These are phyloP conservation scores for Ceratocystis cubensis DNA, from an alignment of 2,329 filamentous ascomycete genomes.

Conservation along the genomic window DNA sequence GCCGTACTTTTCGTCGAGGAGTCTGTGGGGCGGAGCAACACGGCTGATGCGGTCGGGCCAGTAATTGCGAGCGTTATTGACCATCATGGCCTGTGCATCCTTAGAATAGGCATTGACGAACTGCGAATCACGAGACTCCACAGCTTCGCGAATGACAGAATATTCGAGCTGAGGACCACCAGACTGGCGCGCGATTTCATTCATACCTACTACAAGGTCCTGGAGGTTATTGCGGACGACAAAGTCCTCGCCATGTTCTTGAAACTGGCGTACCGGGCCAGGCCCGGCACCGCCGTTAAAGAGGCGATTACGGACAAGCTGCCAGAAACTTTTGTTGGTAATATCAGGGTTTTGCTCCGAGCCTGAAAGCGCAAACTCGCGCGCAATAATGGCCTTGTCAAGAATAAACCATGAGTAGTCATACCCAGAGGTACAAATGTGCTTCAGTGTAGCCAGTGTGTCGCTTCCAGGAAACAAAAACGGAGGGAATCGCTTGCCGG, in stretches of 20 bases:
- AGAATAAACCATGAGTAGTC: constrained; percentile 54
- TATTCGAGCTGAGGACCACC: constrained; percentile 38
- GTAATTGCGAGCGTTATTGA: constrained; percentile 44
- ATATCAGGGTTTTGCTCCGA: constrained; percentile 53
- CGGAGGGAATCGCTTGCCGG: constrained; percentile 44
- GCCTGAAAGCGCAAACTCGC: constrained; percentile 49
- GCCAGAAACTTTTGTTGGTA: constrained; percentile 44
- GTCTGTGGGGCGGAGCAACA: constrained; percentile 40
- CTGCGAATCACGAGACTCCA: constrained; percentile 44
- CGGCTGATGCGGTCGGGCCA: constrained; percentile 41
- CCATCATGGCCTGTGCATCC: constrained; percentile 50
- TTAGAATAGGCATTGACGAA: constrained; percentile 45
- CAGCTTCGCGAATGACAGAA: constrained; percentile 33
- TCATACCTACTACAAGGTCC: constrained; percentile 47
- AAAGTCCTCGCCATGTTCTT: constrained; percentile 47
- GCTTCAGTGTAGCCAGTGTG: constrained; percentile 44
- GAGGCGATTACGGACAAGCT: constrained; percentile 38
- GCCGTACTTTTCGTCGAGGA: constrained; percentile 43
- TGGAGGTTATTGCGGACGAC: constrained; percentile 44
- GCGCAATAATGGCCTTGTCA: constrained; percentile 45
- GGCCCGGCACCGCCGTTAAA: constrained; percentile 40
- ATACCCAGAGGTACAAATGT: constrained; percentile 48
- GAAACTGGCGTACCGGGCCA: constrained; percentile 43
- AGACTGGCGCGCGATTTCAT: constrained; percentile 37
- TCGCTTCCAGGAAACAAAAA: constrained; percentile 46